Evolutionary conservation across 1,284 basidiomycete species (phyloP), one percentile per base, ranked within the genome.

Genomic region (Austropuccinia psidii): DNA sequence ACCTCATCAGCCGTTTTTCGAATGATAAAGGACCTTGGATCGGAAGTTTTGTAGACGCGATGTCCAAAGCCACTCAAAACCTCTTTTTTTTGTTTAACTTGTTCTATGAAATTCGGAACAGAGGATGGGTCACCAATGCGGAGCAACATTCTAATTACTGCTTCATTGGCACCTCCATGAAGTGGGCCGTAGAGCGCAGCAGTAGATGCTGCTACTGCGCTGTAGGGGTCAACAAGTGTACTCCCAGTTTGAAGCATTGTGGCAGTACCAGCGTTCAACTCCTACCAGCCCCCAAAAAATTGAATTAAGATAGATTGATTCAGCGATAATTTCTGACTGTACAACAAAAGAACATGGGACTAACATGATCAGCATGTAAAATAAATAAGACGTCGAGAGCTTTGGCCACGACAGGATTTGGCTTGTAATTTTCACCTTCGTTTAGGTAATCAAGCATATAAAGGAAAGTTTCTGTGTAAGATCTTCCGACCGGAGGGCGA

Each of bases 51-150:
- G 45, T 76, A 76, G 4, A 76, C 73, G 15, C 90, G 86, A 81
- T 92, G 90, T 8, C 90, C 90, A 78, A 92, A 92, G 31, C 90
- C 90, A 68, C 89, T 90, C 27, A 94, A 83, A 0, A 92, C 89
- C 78, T 89, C 90, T 81, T 93, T 89, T 72, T 90, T 86, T 75
- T 84, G 85, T 81, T 93, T 93, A 70, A 93, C 91, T 17, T 88
- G 86, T 77, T 90, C 89, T 61, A 93, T 83, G 80, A 91, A 91
- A 0, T 85, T 86, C 1, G 90, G 90, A 6, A 93, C 90, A 78
- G 92, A 91, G 77, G 88, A 86, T 3, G 90, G 77, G 33, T 54
- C 87, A 77, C 90, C 91, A 75, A 93, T 91, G 0, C 89, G 87
- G 55, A 91, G 85, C 57, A 93, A 83, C 91, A 93, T 93, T 19